Evolutionary conservation across 2,329 filamentous ascomycete genomes (phyloP).

Genomic region (Trichoderma guizhouense): DNA sequence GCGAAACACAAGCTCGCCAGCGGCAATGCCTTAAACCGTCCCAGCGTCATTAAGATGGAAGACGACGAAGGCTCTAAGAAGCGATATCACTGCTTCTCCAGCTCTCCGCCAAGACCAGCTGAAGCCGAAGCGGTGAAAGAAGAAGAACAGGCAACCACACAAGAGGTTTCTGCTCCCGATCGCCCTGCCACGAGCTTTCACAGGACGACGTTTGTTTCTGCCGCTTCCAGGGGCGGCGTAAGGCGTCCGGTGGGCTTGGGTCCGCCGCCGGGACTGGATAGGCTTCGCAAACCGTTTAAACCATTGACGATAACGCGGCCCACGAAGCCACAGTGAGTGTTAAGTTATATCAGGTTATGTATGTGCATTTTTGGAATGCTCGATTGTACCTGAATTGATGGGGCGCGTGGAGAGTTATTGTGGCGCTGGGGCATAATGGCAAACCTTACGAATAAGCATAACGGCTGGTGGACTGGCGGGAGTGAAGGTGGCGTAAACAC

Average conservation of each 20-base stretch:
- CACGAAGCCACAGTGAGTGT: slow-evolving; percentile 21
- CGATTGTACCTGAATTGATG: background rate
- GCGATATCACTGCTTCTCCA: slow-evolving; percentile 57
- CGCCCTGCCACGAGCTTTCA: slow-evolving; percentile 46
- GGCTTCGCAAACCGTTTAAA: slow-evolving; percentile 54
- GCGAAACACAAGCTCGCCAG: slow-evolving; percentile 42
- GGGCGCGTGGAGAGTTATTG: background rate
- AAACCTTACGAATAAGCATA: slow-evolving; percentile 27
- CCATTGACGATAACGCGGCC: slow-evolving; percentile 51
- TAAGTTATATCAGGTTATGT: background rate
- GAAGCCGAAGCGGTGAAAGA: slow-evolving; percentile 24
- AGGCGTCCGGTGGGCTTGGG: slow-evolving; percentile 45
- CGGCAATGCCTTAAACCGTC: slow-evolving; percentile 35
- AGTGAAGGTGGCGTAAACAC: background rate
- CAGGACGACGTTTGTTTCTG: slow-evolving; percentile 47
- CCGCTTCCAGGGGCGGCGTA: slow-evolving; percentile 34
- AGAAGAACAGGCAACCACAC: slow-evolving; percentile 22
- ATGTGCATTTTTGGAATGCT: background rate
- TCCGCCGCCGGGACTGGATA: slow-evolving; percentile 48
- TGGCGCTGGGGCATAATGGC: background rate
- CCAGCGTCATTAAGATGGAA: slow-evolving; percentile 28
- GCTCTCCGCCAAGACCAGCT: slow-evolving; percentile 46
- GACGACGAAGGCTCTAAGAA: slow-evolving; percentile 33
- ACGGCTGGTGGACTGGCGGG: slow-evolving; percentile 6
- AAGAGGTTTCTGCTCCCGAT: slow-evolving; percentile 28